Evolutionary conservation across 306 rosid species (phyloP), one percentile per base, ranked within the genome.

Genomic region (Lathyrus tuberosus): DNA sequence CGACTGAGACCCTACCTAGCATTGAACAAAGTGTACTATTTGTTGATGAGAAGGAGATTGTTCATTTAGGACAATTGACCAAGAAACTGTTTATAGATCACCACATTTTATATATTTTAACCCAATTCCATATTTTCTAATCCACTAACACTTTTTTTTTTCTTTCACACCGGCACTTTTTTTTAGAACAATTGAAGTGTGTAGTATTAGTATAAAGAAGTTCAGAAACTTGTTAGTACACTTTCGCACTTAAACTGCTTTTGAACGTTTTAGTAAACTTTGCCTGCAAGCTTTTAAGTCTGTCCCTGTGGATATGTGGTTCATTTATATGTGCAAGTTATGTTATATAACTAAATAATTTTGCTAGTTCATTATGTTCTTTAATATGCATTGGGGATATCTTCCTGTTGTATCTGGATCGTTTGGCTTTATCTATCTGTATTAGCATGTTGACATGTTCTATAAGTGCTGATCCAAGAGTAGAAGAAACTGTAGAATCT

Each of bases 401-500:
- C 22, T 65, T 80, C 61, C 46, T 40, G 47, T 58, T 62, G 15
- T 26, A 46, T 69, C 16, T 41, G 6, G 24, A 41, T 16, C 40
- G 54, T 30, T 58, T 62, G 71, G 51, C 28, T 7, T 18, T 6
- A 48, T 60, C 43, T 20, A 26, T 60, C 43, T 20, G 37, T 40
- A 48, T 76, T 12, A 6, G 70, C 26, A 57, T 49, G 51, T 46
- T 48, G 24, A 15, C 56, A 48, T 48, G 56, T 30, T 9, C 20
- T 33, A 13, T 35, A 18, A 43, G 28, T 38, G 40, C 59, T 49
- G 44, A 67, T 72, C 37, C 44, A 13, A 68, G 56, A 62, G 52
- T 18, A 62, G 40, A 57, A 62, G 20, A 57, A 57, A 26, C 16
- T 30, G 17, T 72, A 56, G 15, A 80, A 48, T 70, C 37, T 44